These are phyloP conservation scores for Cyberlindnera maritima DNA, from an alignment of 805 yeast species.

Conservation along the genomic window DNA sequence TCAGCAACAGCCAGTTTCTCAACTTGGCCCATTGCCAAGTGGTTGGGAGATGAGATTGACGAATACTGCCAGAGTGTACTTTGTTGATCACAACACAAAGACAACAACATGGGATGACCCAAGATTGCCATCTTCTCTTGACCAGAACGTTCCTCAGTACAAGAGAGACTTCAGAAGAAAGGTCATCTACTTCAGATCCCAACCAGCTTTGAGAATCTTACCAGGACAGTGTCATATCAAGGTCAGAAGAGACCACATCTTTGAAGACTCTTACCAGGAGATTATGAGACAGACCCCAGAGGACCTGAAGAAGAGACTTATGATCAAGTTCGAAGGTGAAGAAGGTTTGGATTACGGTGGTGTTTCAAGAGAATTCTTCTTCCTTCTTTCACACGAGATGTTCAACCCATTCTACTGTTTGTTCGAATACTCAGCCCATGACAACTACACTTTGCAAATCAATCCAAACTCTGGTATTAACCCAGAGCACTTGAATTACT, in stretches of 20 bases:
- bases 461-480: slow-evolving; percentile 96
- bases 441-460: slow-evolving; percentile 95
- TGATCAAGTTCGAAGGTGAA: slow-evolving; percentile 99
- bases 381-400: slow-evolving; percentile 95
- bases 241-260: slow-evolving; percentile 93
- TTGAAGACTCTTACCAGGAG: slow-evolving; percentile 97
- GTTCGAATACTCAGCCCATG: slow-evolving; percentile 97
- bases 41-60: slow-evolving; percentile 99
- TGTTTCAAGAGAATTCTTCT: slow-evolving; percentile 97
- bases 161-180: slow-evolving; percentile 98
- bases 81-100: slow-evolving; percentile 98
- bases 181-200: slow-evolving; percentile 95
- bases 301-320: slow-evolving; percentile 93
- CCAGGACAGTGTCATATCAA: slow-evolving; percentile 99
- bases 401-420: slow-evolving; percentile 97
- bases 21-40: slow-evolving; percentile 94
- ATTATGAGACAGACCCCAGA: slow-evolving; percentile 99
- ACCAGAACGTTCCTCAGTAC: slow-evolving; percentile 98
- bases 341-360: slow-evolving; percentile 99
- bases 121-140: slow-evolving; percentile 92
- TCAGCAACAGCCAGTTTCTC: slow-evolving; percentile 97
- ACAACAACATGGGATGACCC: slow-evolving; percentile 99
- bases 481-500: slow-evolving; percentile 96
- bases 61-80: slow-evolving; percentile 96
- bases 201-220: slow-evolving; percentile 92